These are phyloP conservation scores for Protostelium mycophagum DNA, from an alignment of 78 protist genomes.

Conservation along the genomic window DNA sequence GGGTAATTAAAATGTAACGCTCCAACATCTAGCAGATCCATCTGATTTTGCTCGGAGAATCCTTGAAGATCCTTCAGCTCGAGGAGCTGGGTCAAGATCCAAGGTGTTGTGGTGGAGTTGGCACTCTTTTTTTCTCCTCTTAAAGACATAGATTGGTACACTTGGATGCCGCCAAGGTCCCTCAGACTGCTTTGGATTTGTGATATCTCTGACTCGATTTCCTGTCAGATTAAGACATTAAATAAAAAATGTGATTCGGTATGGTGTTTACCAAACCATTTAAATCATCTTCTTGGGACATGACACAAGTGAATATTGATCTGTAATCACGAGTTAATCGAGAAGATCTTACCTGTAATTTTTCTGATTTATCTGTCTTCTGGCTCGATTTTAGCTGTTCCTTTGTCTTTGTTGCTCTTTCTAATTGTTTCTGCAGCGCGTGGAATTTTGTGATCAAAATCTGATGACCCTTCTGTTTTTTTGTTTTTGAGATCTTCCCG, in stretches of 20 bases:
- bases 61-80: background rate
- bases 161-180: background rate
- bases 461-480: background rate
- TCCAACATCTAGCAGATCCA: background rate
- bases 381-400: background rate
- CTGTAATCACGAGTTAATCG: background rate
- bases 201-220: background rate
- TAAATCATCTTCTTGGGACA: too few relatives aligned
- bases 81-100: background rate
- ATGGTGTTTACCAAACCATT: too few relatives aligned
- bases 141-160: background rate
- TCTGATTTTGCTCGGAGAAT: background rate
- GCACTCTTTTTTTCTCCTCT: background rate
- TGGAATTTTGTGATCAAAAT: background rate
- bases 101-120: background rate
- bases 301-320: too few relatives aligned
- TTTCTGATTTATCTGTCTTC: background rate
- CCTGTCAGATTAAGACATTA: too few relatives aligned
- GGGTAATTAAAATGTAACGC: background rate
- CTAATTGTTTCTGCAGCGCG: background rate
- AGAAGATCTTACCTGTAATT: background rate
- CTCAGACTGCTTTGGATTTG: background rate
- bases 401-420: background rate
- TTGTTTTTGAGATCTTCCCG: background rate
- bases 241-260: too few relatives aligned